Conservation (phyloP, 202 grass and related monocot species). For the Saccharum hybrid region DNA sequence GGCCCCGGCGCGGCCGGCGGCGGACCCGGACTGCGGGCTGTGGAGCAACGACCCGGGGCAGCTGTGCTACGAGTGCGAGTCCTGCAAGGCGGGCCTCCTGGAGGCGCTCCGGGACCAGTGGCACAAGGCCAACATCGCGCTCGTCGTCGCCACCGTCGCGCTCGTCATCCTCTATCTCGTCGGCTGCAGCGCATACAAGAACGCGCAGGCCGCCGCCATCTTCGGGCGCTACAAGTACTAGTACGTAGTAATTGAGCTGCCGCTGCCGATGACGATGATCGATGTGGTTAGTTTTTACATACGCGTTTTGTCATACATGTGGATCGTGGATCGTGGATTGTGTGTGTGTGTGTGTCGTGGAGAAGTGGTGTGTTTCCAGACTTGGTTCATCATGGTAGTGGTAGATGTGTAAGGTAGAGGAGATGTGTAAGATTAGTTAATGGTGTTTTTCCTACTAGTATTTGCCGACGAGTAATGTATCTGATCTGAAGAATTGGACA, state of each 20-base stretch:
- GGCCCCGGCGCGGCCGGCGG: constrained; percentile 33
- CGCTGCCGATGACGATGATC: too few relatives aligned
- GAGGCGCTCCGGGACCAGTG: constrained; percentile 65
- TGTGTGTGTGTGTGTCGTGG: background rate
- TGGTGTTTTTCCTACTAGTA: background rate
- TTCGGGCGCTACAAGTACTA: constrained; percentile 72
- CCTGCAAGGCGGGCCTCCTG: constrained; percentile 81
- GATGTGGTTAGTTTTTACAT: background rate
- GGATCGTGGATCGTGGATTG: background rate
- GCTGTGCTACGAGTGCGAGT: constrained; percentile 86
- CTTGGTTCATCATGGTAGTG: background rate
- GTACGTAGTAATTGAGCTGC: too few relatives aligned
- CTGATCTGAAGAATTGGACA: background rate
- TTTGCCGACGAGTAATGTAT: background rate
- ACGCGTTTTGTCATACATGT: background rate
- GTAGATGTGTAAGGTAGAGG: background rate
- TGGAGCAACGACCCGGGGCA: constrained; percentile 71
- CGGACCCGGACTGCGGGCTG: constrained; percentile 63
- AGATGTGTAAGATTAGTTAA: background rate
- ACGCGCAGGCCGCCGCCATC: constrained; percentile 62
- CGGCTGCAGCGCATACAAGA: constrained; percentile 72
- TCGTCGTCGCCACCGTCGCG: constrained; percentile 73
- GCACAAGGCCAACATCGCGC: constrained; percentile 70
- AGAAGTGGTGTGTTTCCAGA: background rate
- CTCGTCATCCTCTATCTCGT: constrained; percentile 73